Conservation (phyloP, 140 eudicot genomes). For the Stevia rebaudiana region DNA sequence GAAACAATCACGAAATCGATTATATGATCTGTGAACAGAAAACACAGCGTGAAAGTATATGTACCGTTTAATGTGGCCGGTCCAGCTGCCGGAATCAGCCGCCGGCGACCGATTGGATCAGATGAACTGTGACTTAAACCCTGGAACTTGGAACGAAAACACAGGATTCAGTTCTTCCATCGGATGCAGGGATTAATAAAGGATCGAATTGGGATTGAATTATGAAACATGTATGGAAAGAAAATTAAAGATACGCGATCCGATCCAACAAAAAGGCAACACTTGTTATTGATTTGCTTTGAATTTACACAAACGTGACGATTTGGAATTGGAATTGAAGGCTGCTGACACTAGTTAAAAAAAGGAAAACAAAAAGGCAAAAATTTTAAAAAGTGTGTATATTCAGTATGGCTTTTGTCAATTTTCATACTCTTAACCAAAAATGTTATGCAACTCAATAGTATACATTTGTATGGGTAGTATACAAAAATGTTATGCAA, state of each 20-base stretch:
- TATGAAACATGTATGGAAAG: background rate
- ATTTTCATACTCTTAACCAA: too few species aligned
- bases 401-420: too few species aligned
- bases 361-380: background rate
- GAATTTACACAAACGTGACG: constrained; percentile 6
- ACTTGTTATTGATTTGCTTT: constrained; percentile 12
- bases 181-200: background rate
- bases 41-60: background rate
- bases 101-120: constrained; percentile 12
- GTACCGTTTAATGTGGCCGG: constrained; percentile 18
- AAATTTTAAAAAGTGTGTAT: background rate
- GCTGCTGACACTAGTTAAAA: background rate
- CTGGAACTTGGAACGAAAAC: background rate
- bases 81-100: constrained; percentile 22
- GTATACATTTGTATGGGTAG: too few species aligned
- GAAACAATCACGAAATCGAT: too few species aligned
- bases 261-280: constrained; percentile 12
- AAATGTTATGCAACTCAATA: too few species aligned
- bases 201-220: background rate
- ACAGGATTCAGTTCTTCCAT: background rate
- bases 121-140: constrained; percentile 13
- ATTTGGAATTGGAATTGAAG: background rate
- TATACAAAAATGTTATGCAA: too few species aligned
- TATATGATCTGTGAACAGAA: background rate
- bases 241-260: background rate